These are phyloP conservation scores for Tetradesmus lagerheimii DNA, from an alignment of 139 green algal genomes.

Conservation along the genomic window DNA sequence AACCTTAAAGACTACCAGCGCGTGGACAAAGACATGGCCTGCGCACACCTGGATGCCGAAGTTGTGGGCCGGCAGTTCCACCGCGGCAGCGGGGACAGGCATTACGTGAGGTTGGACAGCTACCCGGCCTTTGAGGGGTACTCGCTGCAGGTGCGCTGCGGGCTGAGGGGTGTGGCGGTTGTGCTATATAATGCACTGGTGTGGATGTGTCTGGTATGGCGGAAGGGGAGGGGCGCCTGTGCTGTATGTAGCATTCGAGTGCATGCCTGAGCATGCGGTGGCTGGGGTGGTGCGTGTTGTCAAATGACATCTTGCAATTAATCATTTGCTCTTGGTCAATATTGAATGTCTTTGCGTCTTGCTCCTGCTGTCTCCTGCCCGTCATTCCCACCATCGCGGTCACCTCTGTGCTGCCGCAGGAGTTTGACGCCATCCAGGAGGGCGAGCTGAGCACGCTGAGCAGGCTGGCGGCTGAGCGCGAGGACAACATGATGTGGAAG, in stretches of 20 bases:
- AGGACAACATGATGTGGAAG: slow-evolving; percentile 51
- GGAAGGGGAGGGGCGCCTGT: not conserved
- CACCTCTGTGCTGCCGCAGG: not conserved
- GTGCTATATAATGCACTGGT: not conserved
- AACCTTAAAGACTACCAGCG: not conserved
- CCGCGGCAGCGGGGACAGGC: slow-evolving; percentile 59
- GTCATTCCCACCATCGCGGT: too few species aligned
- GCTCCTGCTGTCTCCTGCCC: not conserved
- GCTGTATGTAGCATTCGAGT: too few species aligned
- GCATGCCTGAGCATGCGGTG: too few species aligned
- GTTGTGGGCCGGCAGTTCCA: slow-evolving; percentile 60
- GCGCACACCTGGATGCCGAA: slow-evolving; percentile 54
- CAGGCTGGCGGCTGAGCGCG: slow-evolving; percentile 41
- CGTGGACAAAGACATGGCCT: slow-evolving; percentile 45
- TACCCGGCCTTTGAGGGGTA: slow-evolving; percentile 68
- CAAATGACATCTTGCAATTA: too few species aligned
- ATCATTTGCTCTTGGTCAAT: too few species aligned
- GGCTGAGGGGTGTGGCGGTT: not conserved
- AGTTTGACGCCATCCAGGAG: slow-evolving; percentile 49
- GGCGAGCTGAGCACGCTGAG: slow-evolving; percentile 55
- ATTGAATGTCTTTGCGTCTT: too few species aligned
- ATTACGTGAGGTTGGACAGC: slow-evolving; percentile 55
- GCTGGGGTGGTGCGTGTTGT: too few species aligned
- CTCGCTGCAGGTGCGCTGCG: slow-evolving; percentile 35
- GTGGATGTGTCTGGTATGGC: not conserved